phyloP scores from a whole-genome alignment of 192 early-diverging fungal genomes.

The Backusella morwellensis region DNA sequence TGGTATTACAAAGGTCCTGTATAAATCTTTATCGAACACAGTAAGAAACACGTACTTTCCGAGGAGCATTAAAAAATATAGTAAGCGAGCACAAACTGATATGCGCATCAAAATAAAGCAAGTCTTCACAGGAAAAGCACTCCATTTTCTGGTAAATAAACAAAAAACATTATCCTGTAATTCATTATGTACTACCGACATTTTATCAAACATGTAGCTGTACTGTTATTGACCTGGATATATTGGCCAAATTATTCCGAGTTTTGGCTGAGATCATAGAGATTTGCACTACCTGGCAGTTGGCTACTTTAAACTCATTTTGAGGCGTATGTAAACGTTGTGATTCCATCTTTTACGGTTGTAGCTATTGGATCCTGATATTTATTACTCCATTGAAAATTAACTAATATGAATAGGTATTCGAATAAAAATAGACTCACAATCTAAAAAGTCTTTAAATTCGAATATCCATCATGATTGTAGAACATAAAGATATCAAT shows the following conservation, averaged over 20 bases:
- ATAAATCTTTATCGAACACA: neutral
- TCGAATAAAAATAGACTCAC: neutral
- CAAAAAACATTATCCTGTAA: neutral
- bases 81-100: too few relatives aligned
- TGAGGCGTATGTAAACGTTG: neutral
- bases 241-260: neutral
- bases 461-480: neutral
- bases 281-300: neutral
- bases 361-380: neutral
- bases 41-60: too few relatives aligned
- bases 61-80: too few relatives aligned
- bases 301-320: neutral
- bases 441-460: neutral
- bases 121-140: too few relatives aligned
- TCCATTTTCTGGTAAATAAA: too few relatives aligned
- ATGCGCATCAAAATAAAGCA: too few relatives aligned
- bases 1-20: neutral
- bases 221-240: neutral
- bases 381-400: neutral
- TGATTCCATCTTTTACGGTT: neutral
- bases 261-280: neutral
- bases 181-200: neutral
- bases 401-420: neutral
- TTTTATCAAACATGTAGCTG: neutral
- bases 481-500: neutral